Evolutionary conservation across 2,329 filamentous ascomycete species (phyloP).

Genomic region (Knufia petricola): DNA sequence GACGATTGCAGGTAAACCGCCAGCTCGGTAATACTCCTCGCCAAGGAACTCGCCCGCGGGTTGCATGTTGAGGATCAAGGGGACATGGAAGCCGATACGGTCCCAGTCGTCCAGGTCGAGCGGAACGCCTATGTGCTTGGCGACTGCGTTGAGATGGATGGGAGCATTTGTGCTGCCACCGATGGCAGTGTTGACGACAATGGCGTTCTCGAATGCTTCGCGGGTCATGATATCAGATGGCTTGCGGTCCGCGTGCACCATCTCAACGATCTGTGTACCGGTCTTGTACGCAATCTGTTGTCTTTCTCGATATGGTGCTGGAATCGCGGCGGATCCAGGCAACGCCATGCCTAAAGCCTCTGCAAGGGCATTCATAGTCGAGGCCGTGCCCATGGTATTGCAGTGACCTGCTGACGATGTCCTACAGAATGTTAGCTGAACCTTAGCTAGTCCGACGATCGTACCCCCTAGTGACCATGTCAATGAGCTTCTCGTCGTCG

Average conservation of each 20-base stretch:
- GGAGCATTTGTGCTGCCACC: conserved; percentile 50
- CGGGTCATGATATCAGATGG: conserved; percentile 48
- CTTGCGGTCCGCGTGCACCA: conserved; percentile 40
- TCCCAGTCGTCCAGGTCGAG: conserved; percentile 48
- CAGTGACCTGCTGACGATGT: conserved; percentile 42
- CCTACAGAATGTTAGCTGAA: conserved; percentile 19
- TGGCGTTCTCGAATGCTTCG: conserved; percentile 48
- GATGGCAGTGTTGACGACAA: conserved; percentile 46
- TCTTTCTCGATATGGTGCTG: conserved; percentile 41
- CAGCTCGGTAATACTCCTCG: conserved; percentile 47
- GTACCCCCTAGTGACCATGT: conserved; percentile 37
- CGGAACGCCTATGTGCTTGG: conserved; percentile 44
- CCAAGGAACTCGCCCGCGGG: conserved; percentile 45
- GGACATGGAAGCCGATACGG: conserved; percentile 39
- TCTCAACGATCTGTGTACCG: conserved; percentile 41
- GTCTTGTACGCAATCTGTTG: conserved; percentile 41
- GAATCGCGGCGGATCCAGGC: conserved; percentile 43
- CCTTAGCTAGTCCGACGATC: conserved; percentile 9
- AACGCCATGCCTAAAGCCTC: conserved; percentile 46
- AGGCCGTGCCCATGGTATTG: conserved; percentile 47
- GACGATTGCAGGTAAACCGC: conserved; percentile 45
- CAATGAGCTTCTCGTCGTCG: conserved; percentile 35
- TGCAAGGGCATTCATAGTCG: conserved; percentile 45
- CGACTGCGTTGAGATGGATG: conserved; percentile 47
- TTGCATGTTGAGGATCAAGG: conserved; percentile 46